Percentiles rank a stretch among this genome's conserved stretches.
Conservation (phyloP, 345 rosid species). For the Salix purpurea region DNA sequence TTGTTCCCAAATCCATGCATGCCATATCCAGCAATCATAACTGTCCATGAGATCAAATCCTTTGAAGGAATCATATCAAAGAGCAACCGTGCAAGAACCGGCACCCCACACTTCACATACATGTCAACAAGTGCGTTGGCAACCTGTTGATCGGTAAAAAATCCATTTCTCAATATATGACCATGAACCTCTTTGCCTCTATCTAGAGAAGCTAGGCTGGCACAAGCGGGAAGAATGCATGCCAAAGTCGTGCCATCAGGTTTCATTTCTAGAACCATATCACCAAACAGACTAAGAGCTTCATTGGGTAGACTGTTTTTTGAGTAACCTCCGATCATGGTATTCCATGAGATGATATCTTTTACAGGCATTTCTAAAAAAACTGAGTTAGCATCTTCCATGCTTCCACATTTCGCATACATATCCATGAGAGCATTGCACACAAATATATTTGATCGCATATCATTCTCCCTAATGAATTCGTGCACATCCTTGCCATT, state of each 20-base stretch:
- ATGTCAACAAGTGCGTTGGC: constrained; percentile 67
- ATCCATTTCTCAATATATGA: constrained; percentile 45
- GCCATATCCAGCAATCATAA: constrained; percentile 79
- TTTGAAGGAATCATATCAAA: constrained; percentile 51
- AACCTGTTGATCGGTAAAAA: constrained; percentile 43
- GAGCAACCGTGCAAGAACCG: constrained; percentile 46
- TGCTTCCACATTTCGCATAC: constrained; percentile 77
- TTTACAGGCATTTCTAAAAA: constrained; percentile 45
- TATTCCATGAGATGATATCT: constrained; percentile 69
- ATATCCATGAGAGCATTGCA: constrained; percentile 69
- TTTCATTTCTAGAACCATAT: constrained; percentile 38
- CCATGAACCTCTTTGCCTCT: constrained; percentile 67
- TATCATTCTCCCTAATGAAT: constrained; percentile 41
- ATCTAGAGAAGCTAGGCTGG: constrained; percentile 60
- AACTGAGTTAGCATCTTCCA: constrained; percentile 49
- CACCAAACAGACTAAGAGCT: constrained; percentile 45
- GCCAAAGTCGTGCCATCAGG: constrained; percentile 58
- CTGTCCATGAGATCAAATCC: constrained; percentile 73
- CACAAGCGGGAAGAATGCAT: constrained; percentile 72
- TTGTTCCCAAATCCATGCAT: constrained; percentile 72
- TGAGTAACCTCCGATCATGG: constrained; percentile 65
- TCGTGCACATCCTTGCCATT: constrained; percentile 54
- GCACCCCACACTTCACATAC: constrained; percentile 63
- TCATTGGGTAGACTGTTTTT: constrained; percentile 55
- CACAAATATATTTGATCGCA: constrained; percentile 45